A percentile compares a stretch with the other conserved stretches of the same genome.
phyloP scores from a whole-genome alignment of 495 filamentous ascomycete species.

The Glarea lozoyensis region DNA sequence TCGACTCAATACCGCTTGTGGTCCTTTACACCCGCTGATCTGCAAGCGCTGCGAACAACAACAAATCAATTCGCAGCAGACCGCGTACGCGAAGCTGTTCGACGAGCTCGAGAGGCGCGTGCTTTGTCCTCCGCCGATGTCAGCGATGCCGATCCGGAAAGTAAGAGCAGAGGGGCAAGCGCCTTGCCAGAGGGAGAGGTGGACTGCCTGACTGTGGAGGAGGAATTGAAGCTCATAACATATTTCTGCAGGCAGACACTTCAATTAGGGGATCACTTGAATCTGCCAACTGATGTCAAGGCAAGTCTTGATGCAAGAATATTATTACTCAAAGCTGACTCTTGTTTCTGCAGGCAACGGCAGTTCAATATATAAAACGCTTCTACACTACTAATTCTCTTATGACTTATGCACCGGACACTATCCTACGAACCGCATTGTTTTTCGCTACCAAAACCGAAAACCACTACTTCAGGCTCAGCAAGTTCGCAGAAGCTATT shows the following conservation, averaged over 20 bases:
- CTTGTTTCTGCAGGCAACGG: constrained; percentile 54
- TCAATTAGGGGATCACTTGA: constrained; percentile 65
- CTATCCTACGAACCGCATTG: constrained; percentile 75
- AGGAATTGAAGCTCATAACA: constrained; percentile 73
- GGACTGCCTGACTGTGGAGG: constrained; percentile 68
- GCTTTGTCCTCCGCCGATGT: constrained; percentile 27
- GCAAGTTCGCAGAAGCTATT: constrained; percentile 47
- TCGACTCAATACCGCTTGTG: constrained; percentile 86
- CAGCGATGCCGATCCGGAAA: constrained; percentile 15
- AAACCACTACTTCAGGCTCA: constrained; percentile 64
- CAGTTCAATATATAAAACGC: constrained; percentile 81
- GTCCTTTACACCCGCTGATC: constrained; percentile 75
- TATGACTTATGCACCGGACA: constrained; percentile 87
- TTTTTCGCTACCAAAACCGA: constrained; percentile 93
- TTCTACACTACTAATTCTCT: constrained; percentile 92
- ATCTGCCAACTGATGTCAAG: constrained; percentile 71
- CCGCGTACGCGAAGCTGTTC: constrained; percentile 58
- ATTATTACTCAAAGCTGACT: background rate
- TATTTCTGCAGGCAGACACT: constrained; percentile 70
- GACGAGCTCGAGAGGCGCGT: constrained; percentile 31
- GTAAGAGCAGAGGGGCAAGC: constrained; percentile 10
- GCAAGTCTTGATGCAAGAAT: constrained; percentile 34
- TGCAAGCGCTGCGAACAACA: constrained; percentile 57
- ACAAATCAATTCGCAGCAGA: constrained; percentile 69
- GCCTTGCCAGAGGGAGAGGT: constrained; percentile 38